Percentiles rank a stretch among this genome's conserved stretches.
Evolutionary conservation across 1,139 yeast species (phyloP).

Genomic region (Yamadazyma aaseri): DNA sequence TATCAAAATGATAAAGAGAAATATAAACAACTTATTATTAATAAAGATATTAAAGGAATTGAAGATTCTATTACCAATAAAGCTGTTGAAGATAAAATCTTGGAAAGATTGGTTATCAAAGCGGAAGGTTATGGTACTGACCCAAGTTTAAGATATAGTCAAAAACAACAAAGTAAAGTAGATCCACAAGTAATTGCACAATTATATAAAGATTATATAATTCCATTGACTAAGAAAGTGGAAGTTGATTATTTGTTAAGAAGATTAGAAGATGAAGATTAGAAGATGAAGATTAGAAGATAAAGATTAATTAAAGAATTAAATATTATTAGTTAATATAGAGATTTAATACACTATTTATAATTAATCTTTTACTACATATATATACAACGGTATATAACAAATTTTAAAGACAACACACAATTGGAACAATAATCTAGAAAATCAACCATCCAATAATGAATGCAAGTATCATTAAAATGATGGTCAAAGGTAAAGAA

Average conservation of each 20-base stretch:
- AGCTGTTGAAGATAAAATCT: slow-evolving; percentile 81
- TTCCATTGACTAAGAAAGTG: slow-evolving; percentile 91
- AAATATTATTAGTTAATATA: too few relatives aligned
- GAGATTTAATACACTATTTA: too few relatives aligned
- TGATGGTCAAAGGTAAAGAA: slow-evolving; percentile 50
- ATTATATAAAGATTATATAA: slow-evolving; percentile 83
- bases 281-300: slow-evolving; percentile 2
- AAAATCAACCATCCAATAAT: slow-evolving; percentile 61
- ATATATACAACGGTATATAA: slow-evolving; percentile 4
- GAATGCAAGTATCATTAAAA: slow-evolving; percentile 55
- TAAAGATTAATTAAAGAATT: neutral
- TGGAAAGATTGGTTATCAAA: slow-evolving; percentile 73
- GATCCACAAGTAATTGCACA: slow-evolving; percentile 77
- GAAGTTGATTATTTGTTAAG: slow-evolving; percentile 88
- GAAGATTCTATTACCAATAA: slow-evolving; percentile 80
- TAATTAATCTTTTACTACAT: slow-evolving; percentile 1
- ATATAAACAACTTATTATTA: slow-evolving; percentile 63
- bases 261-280: slow-evolving; percentile 67
- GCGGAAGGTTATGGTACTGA: slow-evolving; percentile 87
- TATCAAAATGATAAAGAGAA: slow-evolving; percentile 64
- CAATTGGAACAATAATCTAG: slow-evolving; percentile 19
- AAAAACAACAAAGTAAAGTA: slow-evolving; percentile 71
- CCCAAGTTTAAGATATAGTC: slow-evolving; percentile 71
- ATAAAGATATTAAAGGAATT: slow-evolving; percentile 68
- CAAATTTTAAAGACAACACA: slow-evolving; percentile 1